These are phyloP conservation scores for Pythium biforme DNA, from an alignment of 352 stramenopile species.

Conservation along the genomic window DNA sequence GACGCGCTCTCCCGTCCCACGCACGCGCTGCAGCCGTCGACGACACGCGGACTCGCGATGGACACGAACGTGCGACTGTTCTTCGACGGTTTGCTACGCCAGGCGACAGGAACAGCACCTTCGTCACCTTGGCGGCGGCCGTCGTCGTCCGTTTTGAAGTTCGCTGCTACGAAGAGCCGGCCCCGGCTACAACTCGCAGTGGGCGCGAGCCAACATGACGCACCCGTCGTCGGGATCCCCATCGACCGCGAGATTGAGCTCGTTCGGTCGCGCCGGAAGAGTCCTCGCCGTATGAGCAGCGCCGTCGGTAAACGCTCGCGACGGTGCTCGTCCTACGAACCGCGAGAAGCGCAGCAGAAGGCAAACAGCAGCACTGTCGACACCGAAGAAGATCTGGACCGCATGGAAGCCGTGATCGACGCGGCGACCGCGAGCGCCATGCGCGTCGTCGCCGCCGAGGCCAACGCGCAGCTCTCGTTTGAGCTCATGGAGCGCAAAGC, in stretches of 20 bases:
- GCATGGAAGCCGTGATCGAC: background rate
- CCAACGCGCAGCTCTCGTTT: conserved; percentile 18
- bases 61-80: conserved; percentile 21
- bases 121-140: background rate
- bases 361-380: background rate
- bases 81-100: conserved; percentile 12
- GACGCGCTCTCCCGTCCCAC: background rate
- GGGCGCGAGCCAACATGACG: background rate
- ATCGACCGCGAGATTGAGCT: conserved; percentile 19
- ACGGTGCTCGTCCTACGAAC: background rate
- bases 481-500: conserved; percentile 25
- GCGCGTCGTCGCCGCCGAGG: conserved; percentile 6
- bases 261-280: conserved; percentile 4
- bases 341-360: background rate
- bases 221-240: background rate
- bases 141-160: background rate
- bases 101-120: background rate
- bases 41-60: background rate
- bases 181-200: background rate
- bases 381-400: background rate
- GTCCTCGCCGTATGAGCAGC: background rate
- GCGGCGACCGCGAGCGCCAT: background rate
- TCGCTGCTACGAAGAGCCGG: background rate
- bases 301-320: background rate
- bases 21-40: background rate